Evolutionary conservation across 805 yeast genomes (phyloP).

Genomic region (Clavispora santaluciae): DNA sequence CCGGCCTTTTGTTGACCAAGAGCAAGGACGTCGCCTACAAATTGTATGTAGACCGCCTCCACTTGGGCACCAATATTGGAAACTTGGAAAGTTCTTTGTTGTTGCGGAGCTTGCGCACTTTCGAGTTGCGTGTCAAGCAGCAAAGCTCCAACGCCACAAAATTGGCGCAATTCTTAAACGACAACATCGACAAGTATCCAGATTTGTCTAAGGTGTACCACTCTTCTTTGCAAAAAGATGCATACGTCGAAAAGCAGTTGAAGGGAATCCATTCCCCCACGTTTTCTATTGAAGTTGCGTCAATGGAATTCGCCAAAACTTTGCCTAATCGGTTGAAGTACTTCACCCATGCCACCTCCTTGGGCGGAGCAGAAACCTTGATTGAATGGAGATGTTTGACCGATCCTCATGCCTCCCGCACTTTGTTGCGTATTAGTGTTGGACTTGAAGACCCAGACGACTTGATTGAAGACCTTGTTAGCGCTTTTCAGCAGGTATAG

Average conservation of each 20-base stretch:
- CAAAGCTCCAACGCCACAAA: conserved; percentile 62
- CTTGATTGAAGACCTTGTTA: conserved; percentile 64
- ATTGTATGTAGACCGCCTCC: conserved; percentile 59
- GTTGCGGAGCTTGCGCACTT: conserved; percentile 77
- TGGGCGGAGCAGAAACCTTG: conserved; percentile 89
- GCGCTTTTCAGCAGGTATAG: conserved; percentile 45
- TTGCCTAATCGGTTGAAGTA: conserved; percentile 63
- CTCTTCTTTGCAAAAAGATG: conserved; percentile 72
- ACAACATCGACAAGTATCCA: conserved; percentile 45
- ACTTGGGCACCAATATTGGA: conserved; percentile 74
- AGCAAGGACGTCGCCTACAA: conserved; percentile 40
- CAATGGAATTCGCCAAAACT: conserved; percentile 50
- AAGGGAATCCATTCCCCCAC: conserved; percentile 66
- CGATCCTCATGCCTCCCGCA: conserved; percentile 48
- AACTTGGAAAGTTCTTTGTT: conserved; percentile 72
- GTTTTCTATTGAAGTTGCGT: conserved; percentile 55
- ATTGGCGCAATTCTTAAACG: conserved; percentile 55
- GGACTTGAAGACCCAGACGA: conserved; percentile 80
- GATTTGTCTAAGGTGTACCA: conserved; percentile 55
- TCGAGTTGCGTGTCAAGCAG: conserved; percentile 59
- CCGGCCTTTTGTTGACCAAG: conserved; percentile 75
- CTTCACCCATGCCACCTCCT: conserved; percentile 87
- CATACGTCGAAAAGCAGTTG: conserved; percentile 60
- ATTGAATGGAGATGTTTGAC: conserved; percentile 87
- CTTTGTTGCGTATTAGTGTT: conserved; percentile 66